These are phyloP conservation scores for Glutinoglossum americanum DNA, from an alignment of 495 filamentous ascomycete species.

Conservation along the genomic window DNA sequence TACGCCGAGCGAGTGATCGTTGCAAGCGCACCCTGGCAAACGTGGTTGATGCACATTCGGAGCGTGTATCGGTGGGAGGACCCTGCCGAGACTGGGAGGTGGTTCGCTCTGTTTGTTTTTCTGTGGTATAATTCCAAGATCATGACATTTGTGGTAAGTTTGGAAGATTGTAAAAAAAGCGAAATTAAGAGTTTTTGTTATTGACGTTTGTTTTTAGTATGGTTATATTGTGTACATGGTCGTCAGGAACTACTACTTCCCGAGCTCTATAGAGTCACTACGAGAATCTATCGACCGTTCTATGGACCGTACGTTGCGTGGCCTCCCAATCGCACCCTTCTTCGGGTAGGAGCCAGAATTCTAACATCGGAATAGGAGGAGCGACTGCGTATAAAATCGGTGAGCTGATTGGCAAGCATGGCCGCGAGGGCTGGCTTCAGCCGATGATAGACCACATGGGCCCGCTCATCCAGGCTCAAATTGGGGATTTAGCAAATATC, in stretches of 20 bases:
- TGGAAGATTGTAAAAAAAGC: not conserved
- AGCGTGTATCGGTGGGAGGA: slow-evolving; percentile 14
- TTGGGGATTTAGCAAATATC: slow-evolving; percentile 12
- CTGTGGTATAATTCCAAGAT: slow-evolving; percentile 10
- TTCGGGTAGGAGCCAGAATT: not conserved
- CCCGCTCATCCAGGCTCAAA: slow-evolving; percentile 10
- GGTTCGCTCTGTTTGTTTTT: slow-evolving; percentile 9
- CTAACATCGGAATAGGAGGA: not conserved
- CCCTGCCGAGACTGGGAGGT: slow-evolving; percentile 9
- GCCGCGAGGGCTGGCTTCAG: slow-evolving; percentile 12
- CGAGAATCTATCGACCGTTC: slow-evolving; percentile 10
- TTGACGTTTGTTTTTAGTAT: slow-evolving; percentile 5
- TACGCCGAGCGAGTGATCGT: slow-evolving; percentile 12
- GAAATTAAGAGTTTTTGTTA: not conserved
- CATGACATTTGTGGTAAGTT: slow-evolving; percentile 11
- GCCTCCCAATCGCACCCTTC: not conserved
- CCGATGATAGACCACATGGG: slow-evolving; percentile 12
- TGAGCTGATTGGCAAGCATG: slow-evolving; percentile 13
- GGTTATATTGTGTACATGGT: slow-evolving; percentile 11
- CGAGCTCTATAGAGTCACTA: slow-evolving; percentile 5
- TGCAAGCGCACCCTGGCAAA: slow-evolving; percentile 11
- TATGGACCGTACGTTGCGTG: slow-evolving; percentile 3
- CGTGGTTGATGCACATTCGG: slow-evolving; percentile 11
- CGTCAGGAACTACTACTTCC: slow-evolving; percentile 7
- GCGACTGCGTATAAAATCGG: slow-evolving; percentile 9